These are phyloP conservation scores for Solanum chiquidenum DNA, from an alignment of 257 asterid genomes.

Conservation along the genomic window DNA sequence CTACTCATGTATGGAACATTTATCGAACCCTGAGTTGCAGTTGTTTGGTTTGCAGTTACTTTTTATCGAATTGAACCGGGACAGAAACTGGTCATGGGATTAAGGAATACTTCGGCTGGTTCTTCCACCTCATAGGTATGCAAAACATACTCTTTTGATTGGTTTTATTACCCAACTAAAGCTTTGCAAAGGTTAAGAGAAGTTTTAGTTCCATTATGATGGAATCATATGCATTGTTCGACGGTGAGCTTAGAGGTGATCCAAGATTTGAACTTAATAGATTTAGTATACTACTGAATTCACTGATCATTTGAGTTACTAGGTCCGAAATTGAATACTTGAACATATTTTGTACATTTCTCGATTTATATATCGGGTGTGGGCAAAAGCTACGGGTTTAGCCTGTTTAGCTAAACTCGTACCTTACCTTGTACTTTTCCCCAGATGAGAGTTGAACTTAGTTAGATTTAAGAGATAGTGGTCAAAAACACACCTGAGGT, in stretches of 20 bases:
- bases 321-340: background rate
- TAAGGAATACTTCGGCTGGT: slow-evolving; percentile 31
- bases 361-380: background rate
- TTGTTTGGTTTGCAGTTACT: slow-evolving; percentile 33
- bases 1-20: background rate
- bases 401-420: background rate
- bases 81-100: slow-evolving; percentile 51
- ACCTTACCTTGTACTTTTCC: background rate
- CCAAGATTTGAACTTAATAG: background rate
- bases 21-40: background rate
- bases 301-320: background rate
- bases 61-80: slow-evolving; percentile 62
- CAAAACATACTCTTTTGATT: background rate
- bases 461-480: background rate
- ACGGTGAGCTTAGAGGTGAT: background rate
- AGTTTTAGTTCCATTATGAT: background rate
- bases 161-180: background rate
- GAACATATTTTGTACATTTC: background rate
- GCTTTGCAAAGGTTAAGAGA: background rate
- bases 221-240: background rate
- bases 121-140: background rate
- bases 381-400: background rate
- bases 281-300: background rate
- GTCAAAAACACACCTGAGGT: background rate
- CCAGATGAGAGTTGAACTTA: background rate